Conservation (phyloP, 176 grass and related monocot species). For the Luzula sylvatica region DNA sequence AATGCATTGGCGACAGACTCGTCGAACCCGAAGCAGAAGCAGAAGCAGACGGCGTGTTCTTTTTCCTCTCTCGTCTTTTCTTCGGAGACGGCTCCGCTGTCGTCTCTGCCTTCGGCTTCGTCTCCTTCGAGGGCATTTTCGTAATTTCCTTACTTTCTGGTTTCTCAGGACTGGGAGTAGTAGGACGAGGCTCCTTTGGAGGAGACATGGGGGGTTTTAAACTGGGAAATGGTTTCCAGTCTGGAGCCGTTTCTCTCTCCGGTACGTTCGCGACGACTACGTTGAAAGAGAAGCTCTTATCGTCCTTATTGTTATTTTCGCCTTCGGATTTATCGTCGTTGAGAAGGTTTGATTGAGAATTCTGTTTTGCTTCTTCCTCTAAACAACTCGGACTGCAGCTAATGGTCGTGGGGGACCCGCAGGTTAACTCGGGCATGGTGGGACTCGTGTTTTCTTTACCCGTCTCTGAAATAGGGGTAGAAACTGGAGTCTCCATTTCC, state of each 20-base stretch:
- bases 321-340: constrained; percentile 23
- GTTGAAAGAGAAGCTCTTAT: constrained; percentile 83
- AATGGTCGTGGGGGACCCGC: constrained; percentile 65
- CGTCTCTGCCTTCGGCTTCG: constrained; percentile 7
- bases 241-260: constrained; percentile 42
- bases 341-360: constrained; percentile 18
- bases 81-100: constrained; percentile 5
- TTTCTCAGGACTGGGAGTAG: constrained; percentile 29
- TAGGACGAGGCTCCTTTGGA: constrained; percentile 2
- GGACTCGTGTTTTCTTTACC: constrained; percentile 9
- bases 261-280: constrained; percentile 45
- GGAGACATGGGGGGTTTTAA: constrained; percentile 17
- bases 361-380: constrained; percentile 42
- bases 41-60: constrained; percentile 14
- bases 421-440: constrained; percentile 37
- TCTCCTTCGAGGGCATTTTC: constrained; percentile 3
- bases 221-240: constrained; percentile 42
- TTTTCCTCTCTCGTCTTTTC: constrained; percentile 36
- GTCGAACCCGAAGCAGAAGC: constrained; percentile 22
- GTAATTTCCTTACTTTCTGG: constrained; percentile 29
- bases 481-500: not conserved
- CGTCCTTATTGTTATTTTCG: constrained; percentile 28
- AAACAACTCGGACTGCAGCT: constrained; percentile 32
- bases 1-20: constrained; percentile 20
- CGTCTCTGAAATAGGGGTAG: constrained; percentile 3